Base-by-base conservation (phyloP, 2,329 filamentous ascomycete genomes). In the Leptographium lundbergii region DNA sequence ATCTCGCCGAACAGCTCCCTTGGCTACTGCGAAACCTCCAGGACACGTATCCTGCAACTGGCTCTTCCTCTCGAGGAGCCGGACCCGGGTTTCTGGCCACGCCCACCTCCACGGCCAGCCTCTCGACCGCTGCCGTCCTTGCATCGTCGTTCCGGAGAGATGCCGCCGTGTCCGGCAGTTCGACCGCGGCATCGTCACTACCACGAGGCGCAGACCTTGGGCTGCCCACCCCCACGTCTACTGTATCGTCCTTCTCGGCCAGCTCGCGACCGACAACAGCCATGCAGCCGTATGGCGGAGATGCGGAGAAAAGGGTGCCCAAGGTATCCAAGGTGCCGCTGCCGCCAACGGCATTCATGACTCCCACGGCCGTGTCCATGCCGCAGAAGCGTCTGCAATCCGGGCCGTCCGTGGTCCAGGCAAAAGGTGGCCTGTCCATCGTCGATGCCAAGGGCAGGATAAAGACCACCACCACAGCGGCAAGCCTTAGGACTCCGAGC, bases 1-100 rank as follows among this genome's bases (percentile, higher is more conserved):
- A 84, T 67, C 75, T 84, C 61, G 69, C 71, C 65, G 75, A 80
- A 67, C 78, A 84, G 68, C 71, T 84, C 65, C 73, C 77, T 65
- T 84, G 81, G 81, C 73, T 84, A 66, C 67, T 81, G 66, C 73
- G 73, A 65, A 77, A 80, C 69, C 69, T 73, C 65, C 67, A 71
- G 70, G 52, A 70, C 71, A 61, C 69, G 5, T 57, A 55, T 32
- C 62, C 62, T 3, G 14, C 42, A 2, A 22, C 29, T 2, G 51
- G 42, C 10, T 54, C 59, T 24, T 13, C 55, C 6, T 29, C 32
- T n/a, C 22, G 47, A 10, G 34, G 22, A 19, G 11, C 25, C 7
- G 48, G 24, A 19, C 34, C 11, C 2, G 13, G 14, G 17, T 39
- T 29, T n/a, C 24, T 50, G n/a, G 2, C 54, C n/a, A 42, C 56